Base-by-base conservation (phyloP, 805 yeast species). In the Lipomyces orientalis region DNA sequence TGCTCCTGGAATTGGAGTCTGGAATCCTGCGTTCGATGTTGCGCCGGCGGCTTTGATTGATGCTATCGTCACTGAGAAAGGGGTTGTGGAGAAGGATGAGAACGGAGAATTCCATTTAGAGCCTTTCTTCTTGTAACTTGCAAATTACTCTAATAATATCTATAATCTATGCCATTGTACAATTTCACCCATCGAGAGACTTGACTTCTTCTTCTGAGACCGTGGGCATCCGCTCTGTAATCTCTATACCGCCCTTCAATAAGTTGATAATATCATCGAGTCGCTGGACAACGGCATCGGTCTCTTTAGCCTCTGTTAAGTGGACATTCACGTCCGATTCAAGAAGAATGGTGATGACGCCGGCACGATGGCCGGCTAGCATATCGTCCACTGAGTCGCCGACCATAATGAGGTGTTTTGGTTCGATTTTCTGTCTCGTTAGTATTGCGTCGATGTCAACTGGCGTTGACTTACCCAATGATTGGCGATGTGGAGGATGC, bases 21-120 rank as follows among this genome's bases (percentile, higher is more conserved):
- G 98, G 98, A 95, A 95, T 75, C 99, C 99, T 0, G 90, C 98
- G 0, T 94, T 94, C 75, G 99, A 94, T 76, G 92, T 95, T 16
- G 92, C 98, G 2, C 97, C 97, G 0, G 88, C 88, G 74, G 84
- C 83, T 57, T 80, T 89, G 51, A 93, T 94, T 64, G 97, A 93
- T 76, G 90, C 92, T 67, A 92, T 95, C 67, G 91, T 94, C 46
- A 94, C 98, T 0, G 98, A 94, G 79, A 85, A 86, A 64, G 85
- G 86, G 2, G 87, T 83, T 1, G 82, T 85, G 25, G 79, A 79
- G 43, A 90, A 90, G 75, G 79, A 81, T 62, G 54, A 58, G 0
- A 58, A 79, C 14, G 93, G 92, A 1, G 73, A 80, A 9, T 90
- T 88, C 73, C 76, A 84, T 64, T 78, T 88, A 52, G 75, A 70